These are phyloP conservation scores for Plasmodium ovale DNA, from an alignment of 169 alveolate genomes.

Conservation along the genomic window DNA sequence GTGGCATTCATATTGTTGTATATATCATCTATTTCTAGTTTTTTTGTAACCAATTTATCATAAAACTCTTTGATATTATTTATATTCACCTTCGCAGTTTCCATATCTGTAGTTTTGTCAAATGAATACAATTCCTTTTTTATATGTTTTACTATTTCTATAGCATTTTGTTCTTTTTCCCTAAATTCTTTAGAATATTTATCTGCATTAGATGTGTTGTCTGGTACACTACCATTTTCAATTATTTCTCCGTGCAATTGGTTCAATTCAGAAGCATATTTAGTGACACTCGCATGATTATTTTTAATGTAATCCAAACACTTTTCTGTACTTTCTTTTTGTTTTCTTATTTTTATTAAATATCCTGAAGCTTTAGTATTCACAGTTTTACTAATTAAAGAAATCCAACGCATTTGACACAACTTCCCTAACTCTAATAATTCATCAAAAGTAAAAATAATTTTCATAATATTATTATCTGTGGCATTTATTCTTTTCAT, in stretches of 20 bases:
- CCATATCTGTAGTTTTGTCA: background rate
- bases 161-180: slow-evolving; percentile 6
- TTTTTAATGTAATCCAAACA: slow-evolving; percentile 2
- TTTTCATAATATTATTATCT: background rate
- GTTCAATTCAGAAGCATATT: background rate
- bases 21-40: slow-evolving; percentile 4
- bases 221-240: background rate
- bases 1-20: slow-evolving; percentile 4
- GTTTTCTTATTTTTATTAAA: slow-evolving; percentile 2
- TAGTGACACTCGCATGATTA: background rate
- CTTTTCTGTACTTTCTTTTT: slow-evolving; percentile 4
- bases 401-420: slow-evolving; percentile 12
- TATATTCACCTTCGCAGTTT: background rate
- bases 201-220: slow-evolving; percentile 5
- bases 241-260: background rate
- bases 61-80: background rate
- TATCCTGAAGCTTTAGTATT: slow-evolving; percentile 6
- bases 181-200: slow-evolving; percentile 8
- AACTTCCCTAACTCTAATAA: slow-evolving; percentile 14
- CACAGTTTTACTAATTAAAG: slow-evolving; percentile 13
- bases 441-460: background rate
- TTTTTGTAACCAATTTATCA: background rate
- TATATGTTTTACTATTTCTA: background rate
- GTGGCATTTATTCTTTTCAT: background rate
- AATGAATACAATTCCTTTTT: slow-evolving; percentile 11